Evolutionary conservation across 495 filamentous ascomycete genomes (phyloP), one percentile per base, ranked within the genome.

Genomic region (Aspergillus homomorphus): DNA sequence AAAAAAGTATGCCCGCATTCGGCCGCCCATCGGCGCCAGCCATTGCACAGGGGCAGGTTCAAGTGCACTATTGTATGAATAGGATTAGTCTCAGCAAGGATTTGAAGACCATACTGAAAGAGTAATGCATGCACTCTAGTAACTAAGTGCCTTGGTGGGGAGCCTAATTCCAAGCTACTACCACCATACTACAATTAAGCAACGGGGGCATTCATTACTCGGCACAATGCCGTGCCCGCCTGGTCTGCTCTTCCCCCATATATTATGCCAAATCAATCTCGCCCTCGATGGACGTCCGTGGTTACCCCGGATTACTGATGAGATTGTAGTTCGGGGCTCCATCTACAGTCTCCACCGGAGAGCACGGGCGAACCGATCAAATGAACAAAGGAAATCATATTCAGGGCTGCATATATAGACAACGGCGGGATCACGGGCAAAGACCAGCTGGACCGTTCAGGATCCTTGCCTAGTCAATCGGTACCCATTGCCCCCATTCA

Each of bases 1-100:
- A 77, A 76, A 59, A 61, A 44, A 57, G 54, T 16, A 49, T 54
- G 66, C 69, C 74, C 72, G 74, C 59, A 67, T 75, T 71, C 71
- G 69, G 74, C 62, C 60, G 15, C 19, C 19, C 53, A 28, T 45
- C 41, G n/a, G 23, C 41, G 16, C 22, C 21, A 45, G 23, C n/a
- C 38, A n/a, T n/a, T n/a, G n/a, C n/a, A n/a, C n/a, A 12, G 15
- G 5, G 21, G 43, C 1, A 12, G 15, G 24, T n/a, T 10, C 48
- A 51, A 28, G 23, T 51, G 22, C 48, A 38, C 33, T 38, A 38
- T 38, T 38, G 7, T 38, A 38, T 12, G 33, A 38, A 7, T 38
- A 10, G 33, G 15, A 38, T 38, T 38, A 38, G 33, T 12, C 33
- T 38, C 4, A 38, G 33, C 33, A 38, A 38, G 5, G 4, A 38